Evolutionary conservation across 768 basidiomycete species (phyloP).

Genomic region (Leccinum imitatum): DNA sequence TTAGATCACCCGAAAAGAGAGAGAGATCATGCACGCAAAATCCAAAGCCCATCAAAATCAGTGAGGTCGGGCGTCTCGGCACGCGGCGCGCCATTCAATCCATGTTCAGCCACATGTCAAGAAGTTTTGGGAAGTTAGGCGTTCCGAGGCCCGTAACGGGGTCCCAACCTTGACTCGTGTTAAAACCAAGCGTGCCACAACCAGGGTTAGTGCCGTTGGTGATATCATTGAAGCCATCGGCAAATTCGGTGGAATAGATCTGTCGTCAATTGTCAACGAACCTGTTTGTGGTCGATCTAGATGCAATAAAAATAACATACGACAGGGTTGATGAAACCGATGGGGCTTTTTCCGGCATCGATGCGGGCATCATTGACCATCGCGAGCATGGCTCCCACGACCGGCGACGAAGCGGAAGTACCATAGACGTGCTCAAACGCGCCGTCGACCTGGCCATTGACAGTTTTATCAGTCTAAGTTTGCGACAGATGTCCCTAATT

Average conservation of each 20-base stretch:
- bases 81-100: background rate
- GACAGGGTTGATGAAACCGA: slow-evolving; percentile 55
- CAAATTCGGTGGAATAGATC: slow-evolving; percentile 35
- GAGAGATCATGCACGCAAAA: background rate
- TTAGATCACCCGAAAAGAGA: too few species aligned
- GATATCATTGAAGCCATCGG: slow-evolving; percentile 50
- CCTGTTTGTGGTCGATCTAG: slow-evolving; percentile 5
- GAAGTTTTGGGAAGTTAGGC: slow-evolving; percentile 38
- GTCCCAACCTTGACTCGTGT: slow-evolving; percentile 29
- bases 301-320: too few species aligned
- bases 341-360: slow-evolving; percentile 40
- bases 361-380: slow-evolving; percentile 63
- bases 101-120: slow-evolving; percentile 17
- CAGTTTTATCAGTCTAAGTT: slow-evolving; percentile 14
- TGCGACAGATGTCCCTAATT: slow-evolving; percentile 2
- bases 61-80: background rate
- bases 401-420: slow-evolving; percentile 63
- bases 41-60: background rate
- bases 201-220: slow-evolving; percentile 44
- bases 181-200: slow-evolving; percentile 41
- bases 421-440: slow-evolving; percentile 44
- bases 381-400: slow-evolving; percentile 59
- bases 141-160: slow-evolving; percentile 28
- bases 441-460: slow-evolving; percentile 33
- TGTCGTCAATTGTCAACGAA: slow-evolving; percentile 32